Percentiles rank a stretch among this genome's conserved stretches.
phyloP scores from a whole-genome alignment of 305 asterid genomes.

The Solanum hybrid region DNA sequence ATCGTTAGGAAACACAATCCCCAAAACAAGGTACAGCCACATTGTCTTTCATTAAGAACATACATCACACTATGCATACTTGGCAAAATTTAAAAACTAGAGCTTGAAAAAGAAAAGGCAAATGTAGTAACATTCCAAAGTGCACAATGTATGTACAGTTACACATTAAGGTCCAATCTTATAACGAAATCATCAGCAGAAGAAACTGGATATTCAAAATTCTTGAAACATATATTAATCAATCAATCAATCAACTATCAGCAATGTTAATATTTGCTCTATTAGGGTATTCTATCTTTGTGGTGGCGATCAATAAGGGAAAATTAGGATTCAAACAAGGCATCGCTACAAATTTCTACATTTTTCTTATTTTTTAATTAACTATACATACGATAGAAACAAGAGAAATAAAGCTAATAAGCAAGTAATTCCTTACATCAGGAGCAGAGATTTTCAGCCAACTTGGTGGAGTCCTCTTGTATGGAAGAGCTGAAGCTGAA shows the following conservation, averaged over 20 bases:
- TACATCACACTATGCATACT: background rate
- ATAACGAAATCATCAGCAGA: background rate
- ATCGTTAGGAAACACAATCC: background rate
- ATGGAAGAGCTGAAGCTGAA: conserved; percentile 32
- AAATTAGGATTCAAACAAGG: background rate
- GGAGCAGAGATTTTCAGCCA: conserved; percentile 31
- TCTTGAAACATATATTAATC: background rate
- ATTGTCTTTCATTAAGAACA: background rate
- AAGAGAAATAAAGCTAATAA: background rate
- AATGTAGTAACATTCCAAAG: background rate
- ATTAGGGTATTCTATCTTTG: background rate
- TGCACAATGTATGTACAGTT: background rate
- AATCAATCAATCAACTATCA: background rate
- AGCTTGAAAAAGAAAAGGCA: background rate
- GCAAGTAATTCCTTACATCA: conserved; percentile 8
- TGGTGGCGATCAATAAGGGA: background rate
- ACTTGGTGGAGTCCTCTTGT: conserved; percentile 34
- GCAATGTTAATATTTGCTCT: background rate
- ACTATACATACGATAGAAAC: background rate
- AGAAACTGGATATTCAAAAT: background rate
- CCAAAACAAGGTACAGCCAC: background rate
- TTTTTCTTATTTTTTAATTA: background rate
- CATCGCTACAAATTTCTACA: background rate
- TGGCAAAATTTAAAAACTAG: background rate
- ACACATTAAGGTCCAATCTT: background rate